Evolutionary conservation across 768 basidiomycete species (phyloP).

Genomic region (Termitomyces sp.): DNA sequence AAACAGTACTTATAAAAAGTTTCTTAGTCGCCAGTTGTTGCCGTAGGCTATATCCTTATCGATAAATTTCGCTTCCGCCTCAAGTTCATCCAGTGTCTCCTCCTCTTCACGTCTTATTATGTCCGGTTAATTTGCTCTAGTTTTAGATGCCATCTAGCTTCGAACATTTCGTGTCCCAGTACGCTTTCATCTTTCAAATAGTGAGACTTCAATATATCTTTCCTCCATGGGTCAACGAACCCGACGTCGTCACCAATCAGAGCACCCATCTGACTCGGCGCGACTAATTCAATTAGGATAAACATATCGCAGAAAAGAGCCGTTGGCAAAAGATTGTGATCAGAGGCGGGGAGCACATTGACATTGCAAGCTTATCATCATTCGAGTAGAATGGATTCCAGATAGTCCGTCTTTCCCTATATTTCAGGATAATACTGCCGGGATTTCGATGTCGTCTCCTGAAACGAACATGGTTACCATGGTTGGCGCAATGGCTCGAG

Average conservation of each 20-base stretch:
- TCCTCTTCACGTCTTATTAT: too few species aligned
- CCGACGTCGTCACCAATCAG: neutral
- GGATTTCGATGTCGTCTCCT: neutral
- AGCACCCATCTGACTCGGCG: slow-evolving; percentile 2
- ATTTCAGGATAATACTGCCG: neutral
- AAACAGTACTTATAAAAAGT: too few species aligned
- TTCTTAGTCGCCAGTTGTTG: too few species aligned
- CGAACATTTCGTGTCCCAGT: too few species aligned
- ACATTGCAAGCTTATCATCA: neutral
- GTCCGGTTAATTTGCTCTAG: too few species aligned
- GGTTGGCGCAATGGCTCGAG: neutral
- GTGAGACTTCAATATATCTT: too few species aligned
- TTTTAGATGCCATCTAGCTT: too few species aligned
- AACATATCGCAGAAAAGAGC: slow-evolving; percentile 11
- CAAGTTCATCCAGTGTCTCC: too few species aligned
- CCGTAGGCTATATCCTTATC: too few species aligned
- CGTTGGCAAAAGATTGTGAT: slow-evolving; percentile 16
- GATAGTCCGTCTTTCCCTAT: neutral
- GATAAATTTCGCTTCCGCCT: too few species aligned
- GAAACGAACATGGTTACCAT: neutral
- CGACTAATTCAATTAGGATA: neutral
- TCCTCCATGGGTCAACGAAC: too few species aligned
- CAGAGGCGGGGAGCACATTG: neutral
- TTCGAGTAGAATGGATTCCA: neutral
- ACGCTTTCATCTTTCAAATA: too few species aligned